Conservation (phyloP, 352 stramenopile species). For the Pythium folliculosum region DNA sequence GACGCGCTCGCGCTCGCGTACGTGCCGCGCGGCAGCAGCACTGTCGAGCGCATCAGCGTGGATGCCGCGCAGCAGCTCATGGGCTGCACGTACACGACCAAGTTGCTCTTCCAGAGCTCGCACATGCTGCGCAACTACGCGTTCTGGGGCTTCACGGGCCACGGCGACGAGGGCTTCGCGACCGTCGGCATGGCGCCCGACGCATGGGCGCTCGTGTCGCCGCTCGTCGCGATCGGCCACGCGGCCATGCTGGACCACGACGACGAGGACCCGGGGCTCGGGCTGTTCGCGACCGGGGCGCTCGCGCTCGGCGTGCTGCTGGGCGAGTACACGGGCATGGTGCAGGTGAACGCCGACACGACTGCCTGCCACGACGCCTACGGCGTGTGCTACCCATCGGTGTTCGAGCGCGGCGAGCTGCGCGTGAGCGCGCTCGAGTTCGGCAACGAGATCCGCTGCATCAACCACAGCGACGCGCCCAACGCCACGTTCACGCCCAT, state of each 20-base stretch:
- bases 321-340: constrained; percentile 69
- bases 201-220: constrained; percentile 34
- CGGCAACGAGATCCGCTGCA: constrained; percentile 76
- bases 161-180: constrained; percentile 48
- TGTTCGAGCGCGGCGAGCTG: constrained; percentile 65
- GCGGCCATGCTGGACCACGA: constrained; percentile 40
- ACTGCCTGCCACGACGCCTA: constrained; percentile 57
- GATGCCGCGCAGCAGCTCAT: constrained; percentile 62
- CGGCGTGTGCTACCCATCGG: constrained; percentile 67
- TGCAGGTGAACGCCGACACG: constrained; percentile 36
- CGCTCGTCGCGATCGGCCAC: constrained; percentile 57
- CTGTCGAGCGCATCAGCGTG: constrained; percentile 40
- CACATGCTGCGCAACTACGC: constrained; percentile 72
- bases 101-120: constrained; percentile 70
- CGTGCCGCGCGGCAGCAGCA: constrained; percentile 20
- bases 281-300: constrained; percentile 62
- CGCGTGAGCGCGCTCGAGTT: constrained; percentile 72
- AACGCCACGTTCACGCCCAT: constrained; percentile 72
- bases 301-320: constrained; percentile 49
- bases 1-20: constrained; percentile 48
- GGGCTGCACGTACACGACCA: constrained; percentile 72
- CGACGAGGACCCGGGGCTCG: constrained; percentile 48
- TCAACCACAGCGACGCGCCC: constrained; percentile 67
- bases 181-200: constrained; percentile 36
- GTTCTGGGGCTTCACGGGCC: constrained; percentile 75